A percentile compares a stretch with the other conserved stretches of the same genome.
Evolutionary conservation across 805 yeast species (phyloP).

Genomic region (Wickerhamomyces xylosicus): DNA sequence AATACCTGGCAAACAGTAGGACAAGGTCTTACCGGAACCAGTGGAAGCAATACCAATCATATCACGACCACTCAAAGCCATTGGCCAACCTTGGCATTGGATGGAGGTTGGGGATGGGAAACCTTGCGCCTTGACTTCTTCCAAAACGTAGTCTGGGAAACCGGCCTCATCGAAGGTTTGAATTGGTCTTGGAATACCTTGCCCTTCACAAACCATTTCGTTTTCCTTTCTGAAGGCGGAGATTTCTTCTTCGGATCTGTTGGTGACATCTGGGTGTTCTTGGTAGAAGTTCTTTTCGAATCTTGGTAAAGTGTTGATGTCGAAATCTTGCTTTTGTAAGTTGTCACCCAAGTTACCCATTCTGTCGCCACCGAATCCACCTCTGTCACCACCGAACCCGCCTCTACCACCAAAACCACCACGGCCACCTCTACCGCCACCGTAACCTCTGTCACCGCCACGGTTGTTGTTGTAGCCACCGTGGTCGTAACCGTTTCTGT

Average conservation of each 20-base stretch:
- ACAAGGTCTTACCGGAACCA: conserved; percentile 97
- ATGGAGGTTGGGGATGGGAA: conserved; percentile 92
- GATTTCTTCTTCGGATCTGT: conserved; percentile 68
- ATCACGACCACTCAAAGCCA: conserved; percentile 98
- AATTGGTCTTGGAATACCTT: conserved; percentile 89
- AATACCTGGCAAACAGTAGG: conserved; percentile 94
- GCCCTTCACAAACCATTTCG: conserved; percentile 80
- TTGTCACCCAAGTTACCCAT: conserved; percentile 41
- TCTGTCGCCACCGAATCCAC: conserved; percentile 27
- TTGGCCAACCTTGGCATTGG: conserved; percentile 99
- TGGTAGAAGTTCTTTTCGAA: conserved; percentile 92
- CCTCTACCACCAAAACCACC: conserved; percentile 20
- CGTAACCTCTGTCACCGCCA: conserved; percentile 18
- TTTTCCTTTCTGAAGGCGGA: conserved; percentile 65
- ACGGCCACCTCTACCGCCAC: conserved; percentile 11
- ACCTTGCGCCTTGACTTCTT: conserved; percentile 84
- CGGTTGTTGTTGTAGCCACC: conserved; percentile 28
- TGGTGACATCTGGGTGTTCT: conserved; percentile 72
- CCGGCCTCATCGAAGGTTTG: conserved; percentile 94
- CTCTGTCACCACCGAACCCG: conserved; percentile 28
- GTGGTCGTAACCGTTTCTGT: conserved; percentile 16
- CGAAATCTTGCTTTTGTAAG: conserved; percentile 74
- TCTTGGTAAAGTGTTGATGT: conserved; percentile 62
- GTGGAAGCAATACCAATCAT: conserved; percentile 99
- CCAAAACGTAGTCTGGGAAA: conserved; percentile 87